Percentiles rank a stretch among this genome's conserved stretches.
Evolutionary conservation across 2,329 filamentous ascomycete species (phyloP).

Genomic region (Calonectria pseudoreteaudii): DNA sequence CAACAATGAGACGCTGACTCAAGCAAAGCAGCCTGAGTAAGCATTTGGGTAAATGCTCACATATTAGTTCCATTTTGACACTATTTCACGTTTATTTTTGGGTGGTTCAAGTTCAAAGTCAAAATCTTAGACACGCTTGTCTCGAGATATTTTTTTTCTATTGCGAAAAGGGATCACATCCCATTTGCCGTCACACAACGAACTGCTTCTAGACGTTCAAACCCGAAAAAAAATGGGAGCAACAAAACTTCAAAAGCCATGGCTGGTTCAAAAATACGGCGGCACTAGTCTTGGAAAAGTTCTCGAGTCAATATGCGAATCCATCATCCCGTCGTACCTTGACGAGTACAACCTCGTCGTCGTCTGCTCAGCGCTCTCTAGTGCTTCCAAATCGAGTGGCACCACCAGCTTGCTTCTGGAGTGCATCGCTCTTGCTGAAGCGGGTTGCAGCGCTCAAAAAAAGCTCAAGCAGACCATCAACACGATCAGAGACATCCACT

Average conservation of each 20-base stretch:
- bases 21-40: neutral
- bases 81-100: neutral
- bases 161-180: neutral
- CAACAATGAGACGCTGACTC: neutral
- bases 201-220: neutral
- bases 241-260: neutral
- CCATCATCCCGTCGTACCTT: neutral
- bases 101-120: neutral
- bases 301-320: neutral
- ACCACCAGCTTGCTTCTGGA: constrained; percentile 8
- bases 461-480: neutral
- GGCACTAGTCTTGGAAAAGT: neutral
- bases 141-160: neutral
- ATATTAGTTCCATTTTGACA: neutral
- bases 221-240: neutral
- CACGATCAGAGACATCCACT: neutral
- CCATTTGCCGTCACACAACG: neutral
- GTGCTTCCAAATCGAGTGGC: constrained; percentile 9
- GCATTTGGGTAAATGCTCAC: neutral
- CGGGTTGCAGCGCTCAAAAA: neutral
- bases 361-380: constrained; percentile 6
- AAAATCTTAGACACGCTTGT: neutral
- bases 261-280: constrained; percentile 6
- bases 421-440: neutral
- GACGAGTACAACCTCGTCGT: constrained; percentile 4